phyloP scores from a whole-genome alignment of 2,329 filamentous ascomycete species.

The Hansfordia pulvinata region DNA sequence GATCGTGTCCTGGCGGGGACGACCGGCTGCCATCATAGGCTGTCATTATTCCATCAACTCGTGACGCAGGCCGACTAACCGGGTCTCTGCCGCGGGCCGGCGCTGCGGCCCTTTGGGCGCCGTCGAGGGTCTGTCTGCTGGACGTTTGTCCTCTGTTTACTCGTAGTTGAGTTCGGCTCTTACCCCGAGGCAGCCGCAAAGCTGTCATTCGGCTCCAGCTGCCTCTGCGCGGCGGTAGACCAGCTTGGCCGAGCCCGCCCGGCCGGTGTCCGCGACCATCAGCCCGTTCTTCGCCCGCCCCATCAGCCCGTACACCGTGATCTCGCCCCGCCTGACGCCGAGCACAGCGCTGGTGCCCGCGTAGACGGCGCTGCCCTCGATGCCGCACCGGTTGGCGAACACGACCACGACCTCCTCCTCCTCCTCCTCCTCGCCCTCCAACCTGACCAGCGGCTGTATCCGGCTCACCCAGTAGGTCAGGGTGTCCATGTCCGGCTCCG shows the following conservation, averaged over 20 bases:
- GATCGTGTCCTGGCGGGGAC: too few species aligned
- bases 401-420: conserved; percentile 52
- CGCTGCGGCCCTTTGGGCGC: too few species aligned
- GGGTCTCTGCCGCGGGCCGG: too few species aligned
- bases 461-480: conserved; percentile 64
- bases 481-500: conserved; percentile 58
- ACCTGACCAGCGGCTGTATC: conserved; percentile 49
- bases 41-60: too few species aligned
- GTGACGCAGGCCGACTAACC: neutral
- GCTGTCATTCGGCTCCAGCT: too few species aligned
- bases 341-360: conserved; percentile 63
- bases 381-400: conserved; percentile 57
- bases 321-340: conserved; percentile 49
- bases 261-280: conserved; percentile 51
- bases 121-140: too few species aligned
- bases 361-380: conserved; percentile 53
- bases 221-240: conserved; percentile 19
- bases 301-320: conserved; percentile 55
- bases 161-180: conserved; percentile 1
- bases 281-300: conserved; percentile 58
- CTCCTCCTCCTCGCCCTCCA: conserved; percentile 30
- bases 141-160: too few species aligned
- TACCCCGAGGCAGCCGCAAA: conserved; percentile 2
- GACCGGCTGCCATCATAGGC: too few species aligned
- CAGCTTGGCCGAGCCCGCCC: conserved; percentile 29